These are phyloP conservation scores for Aspergillus ostianus DNA, from an alignment of 495 filamentous ascomycete genomes.

Conservation along the genomic window DNA sequence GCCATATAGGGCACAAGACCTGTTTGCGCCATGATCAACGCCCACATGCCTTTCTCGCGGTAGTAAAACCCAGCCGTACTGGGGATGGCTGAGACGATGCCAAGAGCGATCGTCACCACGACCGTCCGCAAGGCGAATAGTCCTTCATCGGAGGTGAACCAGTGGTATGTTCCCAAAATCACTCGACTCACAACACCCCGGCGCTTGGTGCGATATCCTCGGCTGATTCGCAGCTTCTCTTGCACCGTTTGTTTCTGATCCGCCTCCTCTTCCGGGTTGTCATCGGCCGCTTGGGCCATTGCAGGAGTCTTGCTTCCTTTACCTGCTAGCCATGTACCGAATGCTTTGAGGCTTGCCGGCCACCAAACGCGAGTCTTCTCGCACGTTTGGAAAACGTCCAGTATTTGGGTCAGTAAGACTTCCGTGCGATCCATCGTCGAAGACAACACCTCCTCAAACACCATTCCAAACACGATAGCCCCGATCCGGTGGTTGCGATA, in stretches of 20 bases:
- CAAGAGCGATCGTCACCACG: slow-evolving; percentile 40
- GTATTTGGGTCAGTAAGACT: slow-evolving; percentile 12
- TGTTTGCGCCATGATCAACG: slow-evolving; percentile 46
- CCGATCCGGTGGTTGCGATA: slow-evolving; percentile 2
- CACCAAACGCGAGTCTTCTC: slow-evolving; percentile 18
- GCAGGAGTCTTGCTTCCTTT: slow-evolving; percentile 19
- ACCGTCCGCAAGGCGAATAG: slow-evolving; percentile 41
- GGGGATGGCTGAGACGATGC: slow-evolving; percentile 38
- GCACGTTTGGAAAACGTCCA: slow-evolving; percentile 11
- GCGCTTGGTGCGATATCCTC: slow-evolving; percentile 16
- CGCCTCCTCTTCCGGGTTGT: slow-evolving; percentile 17
- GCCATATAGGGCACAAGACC: slow-evolving; percentile 44
- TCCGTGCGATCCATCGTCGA: slow-evolving; percentile 17
- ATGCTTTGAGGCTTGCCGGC: slow-evolving; percentile 18
- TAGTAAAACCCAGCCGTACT: slow-evolving; percentile 44
- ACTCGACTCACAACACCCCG: slow-evolving; percentile 14
- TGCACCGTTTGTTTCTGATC: slow-evolving; percentile 22
- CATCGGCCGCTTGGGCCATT: slow-evolving; percentile 12
- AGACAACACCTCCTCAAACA: slow-evolving; percentile 23
- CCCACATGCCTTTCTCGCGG: slow-evolving; percentile 47
- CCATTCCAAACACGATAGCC: slow-evolving; percentile 21
- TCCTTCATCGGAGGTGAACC: slow-evolving; percentile 29
- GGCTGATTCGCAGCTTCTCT: slow-evolving; percentile 21
- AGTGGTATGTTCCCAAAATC: slow-evolving; percentile 25
- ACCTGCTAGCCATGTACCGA: slow-evolving; percentile 16